Percentiles rank a stretch among this genome's conserved stretches.
Evolutionary conservation across 495 filamentous ascomycete genomes (phyloP).

Genomic region (Elasticomyces elasticus): DNA sequence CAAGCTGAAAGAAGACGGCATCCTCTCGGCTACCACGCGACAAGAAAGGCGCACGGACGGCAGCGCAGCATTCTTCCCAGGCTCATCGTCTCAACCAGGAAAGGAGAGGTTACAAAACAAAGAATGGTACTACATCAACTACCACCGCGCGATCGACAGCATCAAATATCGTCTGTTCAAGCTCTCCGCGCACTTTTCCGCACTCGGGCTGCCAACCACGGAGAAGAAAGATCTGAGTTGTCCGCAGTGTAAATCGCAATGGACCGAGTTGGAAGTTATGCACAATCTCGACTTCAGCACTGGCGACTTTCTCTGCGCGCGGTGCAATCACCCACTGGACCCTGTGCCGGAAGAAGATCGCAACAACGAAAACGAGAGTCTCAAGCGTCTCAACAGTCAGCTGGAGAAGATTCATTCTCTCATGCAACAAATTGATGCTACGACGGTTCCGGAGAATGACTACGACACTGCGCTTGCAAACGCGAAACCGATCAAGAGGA

Average conservation of each 20-base stretch:
- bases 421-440: slow-evolving; percentile 73
- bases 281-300: slow-evolving; percentile 49
- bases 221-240: slow-evolving; percentile 90
- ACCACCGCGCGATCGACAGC: slow-evolving; percentile 85
- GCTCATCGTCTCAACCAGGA: neutral
- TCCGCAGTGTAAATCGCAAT: slow-evolving; percentile 65
- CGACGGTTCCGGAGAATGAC: slow-evolving; percentile 73
- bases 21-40: slow-evolving; percentile 61
- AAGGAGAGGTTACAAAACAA: slow-evolving; percentile 18
- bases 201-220: slow-evolving; percentile 61
- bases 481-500: slow-evolving; percentile 36
- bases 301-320: slow-evolving; percentile 72
- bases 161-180: slow-evolving; percentile 89
- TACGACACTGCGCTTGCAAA: slow-evolving; percentile 65
- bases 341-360: slow-evolving; percentile 49
- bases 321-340: slow-evolving; percentile 62
- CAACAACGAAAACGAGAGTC: slow-evolving; percentile 60
- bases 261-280: slow-evolving; percentile 76
- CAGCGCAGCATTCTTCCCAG: slow-evolving; percentile 6
- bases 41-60: slow-evolving; percentile 14
- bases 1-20: slow-evolving; percentile 69
- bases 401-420: slow-evolving; percentile 74
- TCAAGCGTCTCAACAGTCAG: slow-evolving; percentile 77
- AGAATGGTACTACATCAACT: slow-evolving; percentile 95
- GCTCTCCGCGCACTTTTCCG: slow-evolving; percentile 74